Evolutionary conservation across 116 monocot genomes (phyloP), one percentile per base, ranked within the genome.

Genomic region (Iris pallida): DNA sequence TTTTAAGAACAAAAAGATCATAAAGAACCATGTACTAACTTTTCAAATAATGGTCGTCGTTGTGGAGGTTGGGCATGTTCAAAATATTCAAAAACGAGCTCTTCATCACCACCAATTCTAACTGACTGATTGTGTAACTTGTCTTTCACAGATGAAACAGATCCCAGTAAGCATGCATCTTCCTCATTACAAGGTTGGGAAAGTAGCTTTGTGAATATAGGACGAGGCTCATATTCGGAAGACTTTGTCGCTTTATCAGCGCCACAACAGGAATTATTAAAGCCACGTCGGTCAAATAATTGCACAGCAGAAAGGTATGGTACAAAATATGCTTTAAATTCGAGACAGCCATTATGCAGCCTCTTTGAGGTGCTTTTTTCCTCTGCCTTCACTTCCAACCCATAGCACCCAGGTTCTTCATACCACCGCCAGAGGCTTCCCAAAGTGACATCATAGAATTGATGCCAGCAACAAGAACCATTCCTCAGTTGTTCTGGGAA

Each of bases 261-360:
- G 13, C 49, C 49, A 51, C 49, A 9, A 13, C 13, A 9, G 13
- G 7, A 0, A 7, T 9, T 7, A 51, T 7, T 7, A 51, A 7
- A 8, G 4, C 13, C 5, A 7, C 54, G 55, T 43, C 15, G 59
- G 57, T 44, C 45, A 70, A 74, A 74, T 59, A 80, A 49, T 57
- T 80, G 79, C 42, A 80, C 65, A 15, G 79, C 64, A 7, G 79
- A 80, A 40, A 80, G 69, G 52, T 53, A 64, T 57, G 79, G 79
- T 13, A 60, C 70, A 69, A 80, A 80, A 70, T 70, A 55, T 42
- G 79, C 79, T 13, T 56, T 53, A 63, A 79, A 73, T 19, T 63
- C 15, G n/a, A 52, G 45, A 57, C 41, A 43, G 18, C 42, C 18
- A 9, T 16, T 64, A 14, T 45, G 45, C 58, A 47, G 7, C 2